Evolutionary conservation across 2,329 filamentous ascomycete species (phyloP).

Genomic region (Trichoderma harzianum): DNA sequence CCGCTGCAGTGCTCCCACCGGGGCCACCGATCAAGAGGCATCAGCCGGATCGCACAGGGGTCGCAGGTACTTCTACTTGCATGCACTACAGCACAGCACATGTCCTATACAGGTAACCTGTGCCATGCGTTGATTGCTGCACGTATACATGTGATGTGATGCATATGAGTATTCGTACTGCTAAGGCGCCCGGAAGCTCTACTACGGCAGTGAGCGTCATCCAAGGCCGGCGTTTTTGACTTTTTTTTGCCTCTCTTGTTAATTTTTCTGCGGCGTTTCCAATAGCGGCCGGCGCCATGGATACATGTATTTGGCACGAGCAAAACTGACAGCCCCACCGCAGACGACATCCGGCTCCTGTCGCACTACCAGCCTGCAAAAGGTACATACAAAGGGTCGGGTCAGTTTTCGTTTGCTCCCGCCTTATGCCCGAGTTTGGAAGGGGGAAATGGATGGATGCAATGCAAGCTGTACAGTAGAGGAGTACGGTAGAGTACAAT

Average conservation of each 20-base stretch:
- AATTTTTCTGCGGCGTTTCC: background rate
- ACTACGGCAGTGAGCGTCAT: background rate
- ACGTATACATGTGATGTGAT: background rate
- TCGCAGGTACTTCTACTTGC: background rate
- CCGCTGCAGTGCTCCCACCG: slow-evolving; percentile 15
- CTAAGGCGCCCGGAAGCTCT: background rate
- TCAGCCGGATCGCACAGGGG: background rate
- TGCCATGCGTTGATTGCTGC: background rate
- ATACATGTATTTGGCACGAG: background rate
- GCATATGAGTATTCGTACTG: background rate
- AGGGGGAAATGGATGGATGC: background rate
- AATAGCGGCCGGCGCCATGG: background rate
- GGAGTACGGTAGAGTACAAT: background rate
- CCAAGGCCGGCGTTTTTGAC: background rate
- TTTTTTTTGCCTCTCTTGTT: background rate
- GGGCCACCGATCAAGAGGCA: background rate
- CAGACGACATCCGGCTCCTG: background rate
- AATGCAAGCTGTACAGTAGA: background rate
- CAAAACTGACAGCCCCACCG: background rate
- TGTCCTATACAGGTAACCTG: background rate
- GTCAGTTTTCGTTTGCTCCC: background rate
- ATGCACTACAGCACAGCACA: background rate
- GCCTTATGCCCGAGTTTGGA: background rate
- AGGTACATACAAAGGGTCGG: background rate
- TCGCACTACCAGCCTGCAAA: background rate